Evolutionary conservation across 495 filamentous ascomycete genomes (phyloP), one percentile per base, ranked within the genome.

Genomic region (Amorphotheca resinae): DNA sequence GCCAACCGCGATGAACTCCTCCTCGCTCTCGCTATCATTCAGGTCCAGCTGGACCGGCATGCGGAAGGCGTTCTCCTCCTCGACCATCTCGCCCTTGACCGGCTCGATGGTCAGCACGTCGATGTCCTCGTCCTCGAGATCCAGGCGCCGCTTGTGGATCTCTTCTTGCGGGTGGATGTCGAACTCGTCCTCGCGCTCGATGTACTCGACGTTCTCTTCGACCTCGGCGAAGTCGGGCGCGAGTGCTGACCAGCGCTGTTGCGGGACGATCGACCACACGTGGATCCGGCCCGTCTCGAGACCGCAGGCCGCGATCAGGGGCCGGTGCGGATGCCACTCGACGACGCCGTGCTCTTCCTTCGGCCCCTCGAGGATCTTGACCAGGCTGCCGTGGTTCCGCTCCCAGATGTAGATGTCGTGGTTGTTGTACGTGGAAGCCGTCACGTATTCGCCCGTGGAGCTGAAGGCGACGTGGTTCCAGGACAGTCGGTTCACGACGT

Each of bases 351-450:
- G 74, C 58, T 99, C 91, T 61, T 99, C 91, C 46, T 87, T 87
- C 7, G 89, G 84, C 0, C 87, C 87, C 58, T 99, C 91, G 14
- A 96, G 68, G 64, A 99, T 96, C 61, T 93, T 89, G 36, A 93
- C 87, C 15, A 99, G 64, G 49, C 83, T 89, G n/a, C 89, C 91
- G 56, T 87, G 80, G 38, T 77, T 80, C 37, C 91, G 77, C 64
- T 99, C 91, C 91, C 91, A 99, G 34, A 99, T 85, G 61, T 96
- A 96, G 46, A 99, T 82, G 57, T 96, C 89, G 42, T 94, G 85
- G 57, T 95, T 96, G 69, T 94, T 95, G 59, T 81, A 93, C 1
- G 91, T 95, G 18, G 83, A 87, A 14, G 93, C 93, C 7, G 84
- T 82, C 31, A 96, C 82, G 54, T 87, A 88, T 58, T 96, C 91